Conservation (phyloP, 495 filamentous ascomycete species). For the Cryomyces minteri region DNA sequence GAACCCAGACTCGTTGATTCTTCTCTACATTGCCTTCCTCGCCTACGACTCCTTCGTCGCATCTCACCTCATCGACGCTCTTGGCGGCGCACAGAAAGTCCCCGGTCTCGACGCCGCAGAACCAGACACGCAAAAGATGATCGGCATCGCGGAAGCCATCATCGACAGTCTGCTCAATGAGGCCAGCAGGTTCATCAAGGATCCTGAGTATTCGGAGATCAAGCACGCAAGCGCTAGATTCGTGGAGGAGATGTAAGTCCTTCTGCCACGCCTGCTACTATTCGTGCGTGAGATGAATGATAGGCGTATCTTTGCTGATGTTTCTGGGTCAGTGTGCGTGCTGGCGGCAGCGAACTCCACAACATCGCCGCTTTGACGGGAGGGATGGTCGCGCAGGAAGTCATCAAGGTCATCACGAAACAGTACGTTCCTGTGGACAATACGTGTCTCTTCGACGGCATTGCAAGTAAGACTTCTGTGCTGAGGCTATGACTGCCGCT, state of each 20-base stretch:
- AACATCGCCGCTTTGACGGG: constrained; percentile 84
- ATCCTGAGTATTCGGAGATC: constrained; percentile 27
- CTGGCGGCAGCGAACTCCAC: constrained; percentile 76
- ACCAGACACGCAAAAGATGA: constrained; percentile 14
- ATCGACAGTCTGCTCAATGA: constrained; percentile 29
- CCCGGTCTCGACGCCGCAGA: constrained; percentile 9
- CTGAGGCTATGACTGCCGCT: constrained; percentile 19
- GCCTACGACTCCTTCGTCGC: constrained; percentile 37
- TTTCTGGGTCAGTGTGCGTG: constrained; percentile 32
- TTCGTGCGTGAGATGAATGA: not conserved
- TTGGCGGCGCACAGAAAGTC: constrained; percentile 6
- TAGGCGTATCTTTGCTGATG: not conserved
- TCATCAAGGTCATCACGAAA: constrained; percentile 87
- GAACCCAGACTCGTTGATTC: constrained; percentile 42
- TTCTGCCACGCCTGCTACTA: not conserved
- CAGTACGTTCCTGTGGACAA: constrained; percentile 95
- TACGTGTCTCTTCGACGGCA: constrained; percentile 83
- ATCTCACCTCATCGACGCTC: constrained; percentile 12
- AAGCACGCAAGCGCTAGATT: constrained; percentile 19
- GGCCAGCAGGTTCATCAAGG: constrained; percentile 23
- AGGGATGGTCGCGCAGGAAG: constrained; percentile 86
- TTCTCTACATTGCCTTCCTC: constrained; percentile 57
- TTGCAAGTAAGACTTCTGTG: constrained; percentile 60
- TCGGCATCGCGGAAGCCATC: constrained; percentile 20
- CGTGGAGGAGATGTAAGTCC: constrained; percentile 16